Evolutionary conservation across 2,329 filamentous ascomycete genomes (phyloP), one percentile per base, ranked within the genome.

Genomic region (Penicillium concentricum): DNA sequence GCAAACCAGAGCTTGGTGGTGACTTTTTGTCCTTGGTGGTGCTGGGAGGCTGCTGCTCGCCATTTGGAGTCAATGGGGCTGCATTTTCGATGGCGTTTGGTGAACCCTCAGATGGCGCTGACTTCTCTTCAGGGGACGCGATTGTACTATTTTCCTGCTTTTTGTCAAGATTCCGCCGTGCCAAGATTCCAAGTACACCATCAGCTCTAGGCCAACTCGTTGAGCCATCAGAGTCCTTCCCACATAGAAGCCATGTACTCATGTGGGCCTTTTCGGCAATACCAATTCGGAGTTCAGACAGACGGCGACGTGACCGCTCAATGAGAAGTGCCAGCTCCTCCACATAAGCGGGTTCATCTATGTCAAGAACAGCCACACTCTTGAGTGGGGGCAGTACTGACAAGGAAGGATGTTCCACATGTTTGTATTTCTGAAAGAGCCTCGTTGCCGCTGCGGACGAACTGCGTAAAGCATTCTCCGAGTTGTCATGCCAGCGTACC

Each of bases 401-500:
- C 66, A 94, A 89, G 2, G 88, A 91, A 1, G 90, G 90, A 64
- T 89, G 88, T 73, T 93, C 89, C 26, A 91, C 87, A 51, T 83
- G 80, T 63, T 79, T 81, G 54, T 84, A 80, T 28, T 81, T 76
- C 60, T 83, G 82, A 16, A 73, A 72, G 22, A 77, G 81, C 67
- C 71, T 61, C 8, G 65, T 47, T 34, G 65, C 58, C 24, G 60
- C 45, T 9, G 56, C 41, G 1, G 64, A 49, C 16, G 61, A 44
- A 41, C 51, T 54, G 32, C 69, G 66, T 39, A 69, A 42, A 56
- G 73, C 51, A 55, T 76, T 74, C 12, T 81, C 80, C 6, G 80
- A 81, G 67, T 91, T 93, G 71, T 92, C 87, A 72, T 94, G 90
- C 87, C 89, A 93, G 62, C 91, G 84, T 51, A 94, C 84, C 87